Percentiles rank a stretch among this genome's conserved stretches.
Evolutionary conservation across 2,329 filamentous ascomycete species (phyloP).

Genomic region (Hypocreales sp.): DNA sequence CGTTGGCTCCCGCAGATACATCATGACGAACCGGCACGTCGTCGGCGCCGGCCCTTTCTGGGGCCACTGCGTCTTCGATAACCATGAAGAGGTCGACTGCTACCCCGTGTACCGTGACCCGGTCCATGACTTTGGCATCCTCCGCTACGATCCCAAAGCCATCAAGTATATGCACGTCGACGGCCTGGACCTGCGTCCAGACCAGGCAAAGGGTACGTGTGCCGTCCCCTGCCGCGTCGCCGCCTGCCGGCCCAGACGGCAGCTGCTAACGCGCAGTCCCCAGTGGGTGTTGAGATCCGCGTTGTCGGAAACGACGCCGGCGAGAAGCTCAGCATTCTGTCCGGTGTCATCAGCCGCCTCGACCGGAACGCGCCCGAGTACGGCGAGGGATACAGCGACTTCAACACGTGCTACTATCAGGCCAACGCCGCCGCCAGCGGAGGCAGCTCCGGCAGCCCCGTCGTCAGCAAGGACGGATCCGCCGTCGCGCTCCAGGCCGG

Average conservation of each 20-base stretch:
- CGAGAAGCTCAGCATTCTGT: slow-evolving; percentile 95
- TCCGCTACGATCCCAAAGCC: slow-evolving; percentile 86
- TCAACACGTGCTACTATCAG: slow-evolving; percentile 93
- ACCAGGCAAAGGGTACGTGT: slow-evolving; percentile 53
- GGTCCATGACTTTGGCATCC: slow-evolving; percentile 94
- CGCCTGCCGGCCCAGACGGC: too few species aligned
- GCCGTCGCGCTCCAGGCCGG: slow-evolving; percentile 90
- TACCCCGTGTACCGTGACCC: slow-evolving; percentile 95
- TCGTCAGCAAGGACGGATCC: slow-evolving; percentile 87
- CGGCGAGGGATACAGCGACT: slow-evolving; percentile 94
- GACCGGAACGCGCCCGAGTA: slow-evolving; percentile 97
- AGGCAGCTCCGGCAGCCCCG: slow-evolving; percentile 94
- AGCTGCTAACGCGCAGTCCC: slow-evolving; percentile 1
- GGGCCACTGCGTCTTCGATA: slow-evolving; percentile 97
- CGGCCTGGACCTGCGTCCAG: slow-evolving; percentile 66
- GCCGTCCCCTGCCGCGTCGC: neutral
- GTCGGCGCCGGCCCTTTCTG: slow-evolving; percentile 93
- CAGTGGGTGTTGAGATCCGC: slow-evolving; percentile 82
- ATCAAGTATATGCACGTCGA: slow-evolving; percentile 95
- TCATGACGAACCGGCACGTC: slow-evolving; percentile 81
- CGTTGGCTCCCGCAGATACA: slow-evolving; percentile 37
- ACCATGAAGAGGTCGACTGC: slow-evolving; percentile 92
- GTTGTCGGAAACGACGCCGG: slow-evolving; percentile 98
- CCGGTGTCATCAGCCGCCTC: slow-evolving; percentile 88
- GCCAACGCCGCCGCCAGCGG: slow-evolving; percentile 93